Evolutionary conservation across 169 alveolate genomes (phyloP).

Genomic region (Besnoitia besnoiti): DNA sequence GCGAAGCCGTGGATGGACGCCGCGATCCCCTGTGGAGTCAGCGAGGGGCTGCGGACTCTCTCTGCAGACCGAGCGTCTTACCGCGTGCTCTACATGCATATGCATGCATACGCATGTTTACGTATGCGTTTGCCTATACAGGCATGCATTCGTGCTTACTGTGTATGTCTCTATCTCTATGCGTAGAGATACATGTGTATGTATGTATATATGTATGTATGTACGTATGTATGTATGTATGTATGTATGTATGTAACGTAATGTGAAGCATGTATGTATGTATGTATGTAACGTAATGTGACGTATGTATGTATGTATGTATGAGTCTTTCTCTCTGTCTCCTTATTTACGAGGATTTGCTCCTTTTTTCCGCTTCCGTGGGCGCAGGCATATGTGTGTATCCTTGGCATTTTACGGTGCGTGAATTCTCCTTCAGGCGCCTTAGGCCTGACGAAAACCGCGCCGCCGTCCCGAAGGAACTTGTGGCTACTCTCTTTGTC

Average conservation of each 20-base stretch:
- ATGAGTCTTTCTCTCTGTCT: background rate
- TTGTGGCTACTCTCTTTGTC: conserved; percentile 47
- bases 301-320: background rate
- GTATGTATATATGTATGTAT: background rate
- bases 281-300: background rate
- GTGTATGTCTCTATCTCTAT: too few relatives aligned
- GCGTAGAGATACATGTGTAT: too few relatives aligned
- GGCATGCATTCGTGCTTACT: too few relatives aligned
- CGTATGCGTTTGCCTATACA: too few relatives aligned
- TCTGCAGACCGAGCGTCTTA: too few relatives aligned
- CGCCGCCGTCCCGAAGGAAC: conserved; percentile 26
- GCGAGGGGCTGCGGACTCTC: too few relatives aligned
- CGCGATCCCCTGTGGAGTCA: too few relatives aligned
- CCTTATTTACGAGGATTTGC: background rate
- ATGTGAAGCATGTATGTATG: background rate
- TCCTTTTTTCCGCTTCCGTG: background rate
- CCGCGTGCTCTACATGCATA: too few relatives aligned
- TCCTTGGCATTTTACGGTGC: background rate
- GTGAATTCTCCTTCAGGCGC: background rate
- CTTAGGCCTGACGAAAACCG: background rate
- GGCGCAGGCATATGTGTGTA: background rate
- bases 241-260: background rate
- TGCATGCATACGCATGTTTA: too few relatives aligned
- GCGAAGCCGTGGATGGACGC: too few relatives aligned
- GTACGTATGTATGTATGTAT: background rate